A percentile compares a stretch with the other conserved stretches of the same genome.
phyloP scores from a whole-genome alignment of 306 rosid species.

The Phaseolus lunatus region DNA sequence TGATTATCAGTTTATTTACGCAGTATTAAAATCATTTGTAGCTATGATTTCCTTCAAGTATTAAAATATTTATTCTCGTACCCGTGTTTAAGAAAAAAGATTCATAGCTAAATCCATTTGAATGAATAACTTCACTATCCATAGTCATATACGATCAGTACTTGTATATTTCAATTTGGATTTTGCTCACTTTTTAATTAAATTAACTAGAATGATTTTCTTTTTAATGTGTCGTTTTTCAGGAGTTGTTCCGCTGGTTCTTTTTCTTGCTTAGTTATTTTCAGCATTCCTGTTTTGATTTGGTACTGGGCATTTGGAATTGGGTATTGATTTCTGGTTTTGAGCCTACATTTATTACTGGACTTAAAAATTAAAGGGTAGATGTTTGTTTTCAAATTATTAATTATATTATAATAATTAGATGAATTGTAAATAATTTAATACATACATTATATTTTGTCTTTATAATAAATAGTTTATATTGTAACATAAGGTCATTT shows the following conservation, averaged over 20 bases:
- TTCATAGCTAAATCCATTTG: not conserved
- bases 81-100: not conserved
- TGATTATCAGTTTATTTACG: constrained; percentile 34
- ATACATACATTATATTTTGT: no score
- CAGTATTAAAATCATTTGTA: not conserved
- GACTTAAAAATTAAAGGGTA: no score
- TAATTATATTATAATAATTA: no score
- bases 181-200: not conserved
- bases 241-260: no score
- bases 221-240: not conserved
- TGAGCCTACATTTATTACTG: not conserved
- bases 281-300: not conserved
- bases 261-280: not conserved
- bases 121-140: not conserved
- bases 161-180: not conserved
- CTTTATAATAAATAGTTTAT: no score
- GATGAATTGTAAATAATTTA: no score
- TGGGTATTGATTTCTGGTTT: not conserved
- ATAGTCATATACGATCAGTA: no score
- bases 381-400: no score
- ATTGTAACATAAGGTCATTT: no score
- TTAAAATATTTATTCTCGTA: not conserved
- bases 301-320: not conserved
- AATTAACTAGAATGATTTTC: not conserved
- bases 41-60: not conserved